Percentiles rank a stretch among this genome's conserved stretches.
Evolutionary conservation across 2,329 filamentous ascomycete genomes (phyloP).

Genomic region (Colletotrichum plurivorum): DNA sequence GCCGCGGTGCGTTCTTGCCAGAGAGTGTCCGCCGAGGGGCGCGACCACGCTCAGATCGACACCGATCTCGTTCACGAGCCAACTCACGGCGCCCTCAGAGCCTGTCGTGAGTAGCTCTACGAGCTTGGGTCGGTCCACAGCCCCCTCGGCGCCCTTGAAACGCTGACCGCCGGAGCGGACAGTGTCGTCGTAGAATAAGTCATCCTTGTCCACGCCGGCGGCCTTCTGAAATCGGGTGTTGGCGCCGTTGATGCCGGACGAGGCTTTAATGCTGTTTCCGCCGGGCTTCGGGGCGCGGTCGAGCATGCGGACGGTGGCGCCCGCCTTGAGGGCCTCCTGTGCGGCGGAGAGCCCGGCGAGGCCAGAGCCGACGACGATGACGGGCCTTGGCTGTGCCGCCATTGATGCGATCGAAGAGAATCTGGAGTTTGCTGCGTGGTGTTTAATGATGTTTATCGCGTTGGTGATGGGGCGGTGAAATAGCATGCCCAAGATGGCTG

Average conservation of each 20-base stretch:
- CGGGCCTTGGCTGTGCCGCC: slow-evolving; percentile 47
- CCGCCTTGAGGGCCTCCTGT: slow-evolving; percentile 66
- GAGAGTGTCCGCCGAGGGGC: slow-evolving; percentile 71
- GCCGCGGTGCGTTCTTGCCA: slow-evolving; percentile 71
- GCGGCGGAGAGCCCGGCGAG: slow-evolving; percentile 74
- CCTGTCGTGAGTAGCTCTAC: slow-evolving; percentile 62
- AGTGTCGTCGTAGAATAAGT: slow-evolving; percentile 69
- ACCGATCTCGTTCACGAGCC: slow-evolving; percentile 69
- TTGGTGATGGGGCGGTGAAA: slow-evolving; percentile 40
- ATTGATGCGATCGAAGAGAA: slow-evolving; percentile 11
- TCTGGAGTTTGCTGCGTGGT: not conserved
- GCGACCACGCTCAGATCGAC: slow-evolving; percentile 72
- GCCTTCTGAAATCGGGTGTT: slow-evolving; percentile 69
- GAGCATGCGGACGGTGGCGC: slow-evolving; percentile 68
- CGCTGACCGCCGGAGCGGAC: slow-evolving; percentile 67
- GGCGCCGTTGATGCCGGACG: slow-evolving; percentile 76
- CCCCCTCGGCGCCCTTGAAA: slow-evolving; percentile 47
- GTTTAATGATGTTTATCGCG: not conserved
- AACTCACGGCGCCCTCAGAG: slow-evolving; percentile 66
- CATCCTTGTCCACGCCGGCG: slow-evolving; percentile 51
- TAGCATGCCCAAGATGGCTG: slow-evolving; percentile 41
- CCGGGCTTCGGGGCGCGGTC: slow-evolving; percentile 73
- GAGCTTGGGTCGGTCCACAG: slow-evolving; percentile 57
- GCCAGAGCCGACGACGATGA: slow-evolving; percentile 76
- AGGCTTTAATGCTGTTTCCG: slow-evolving; percentile 77